Base-by-base conservation (phyloP, 1,284 basidiomycete genomes). In the Xerocomus amazonicus region DNA sequence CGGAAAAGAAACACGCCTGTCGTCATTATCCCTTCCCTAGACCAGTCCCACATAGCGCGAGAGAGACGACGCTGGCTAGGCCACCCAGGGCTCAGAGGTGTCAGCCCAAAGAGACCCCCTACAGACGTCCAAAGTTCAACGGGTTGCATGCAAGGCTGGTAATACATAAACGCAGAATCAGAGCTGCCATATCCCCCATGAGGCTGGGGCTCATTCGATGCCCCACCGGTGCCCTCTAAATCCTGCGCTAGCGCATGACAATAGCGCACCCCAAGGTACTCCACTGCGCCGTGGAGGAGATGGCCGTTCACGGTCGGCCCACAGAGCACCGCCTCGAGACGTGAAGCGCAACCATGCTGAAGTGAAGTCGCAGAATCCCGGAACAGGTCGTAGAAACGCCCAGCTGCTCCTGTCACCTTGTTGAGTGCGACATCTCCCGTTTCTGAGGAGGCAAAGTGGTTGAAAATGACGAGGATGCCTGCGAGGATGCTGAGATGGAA, bases 401-500 rank as follows among this genome's bases (percentile, higher is more conserved):
- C 48, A 19, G 47, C 28, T n/a, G 60, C 59, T 2, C 60, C 52
- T 0, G 59, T 55, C 27, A 60, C 31, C 36, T 61, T 63, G 44
- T 60, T 60, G 38, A 61, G 46, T 1, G 57, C 61, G 5, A 52
- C 9, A 10, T 59, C 56, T 6, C 61, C 58, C 27, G 61, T 59
- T 46, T 61, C 50, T 4, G 49, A 47, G 16, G 61, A 29, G 9
- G 50, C 52, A 35, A 17, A 58, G n/a, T 60, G 57, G 26, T 54
- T 42, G n/a, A 64, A 61, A 19, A 54, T 29, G 17, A 60, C 59
- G 27, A 62, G 9, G 9, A 60, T 34, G 19, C 55, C 57, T 4
- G 60, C 60, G 29, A 64, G 17, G 39, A 64, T 39, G 40, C 34
- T 58, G 29, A 61, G 38, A 26, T 61, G 52, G 40, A 64, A 53